Base-by-base conservation (phyloP, 768 basidiomycete species). In the Leucosporidium creatinivorum region DNA sequence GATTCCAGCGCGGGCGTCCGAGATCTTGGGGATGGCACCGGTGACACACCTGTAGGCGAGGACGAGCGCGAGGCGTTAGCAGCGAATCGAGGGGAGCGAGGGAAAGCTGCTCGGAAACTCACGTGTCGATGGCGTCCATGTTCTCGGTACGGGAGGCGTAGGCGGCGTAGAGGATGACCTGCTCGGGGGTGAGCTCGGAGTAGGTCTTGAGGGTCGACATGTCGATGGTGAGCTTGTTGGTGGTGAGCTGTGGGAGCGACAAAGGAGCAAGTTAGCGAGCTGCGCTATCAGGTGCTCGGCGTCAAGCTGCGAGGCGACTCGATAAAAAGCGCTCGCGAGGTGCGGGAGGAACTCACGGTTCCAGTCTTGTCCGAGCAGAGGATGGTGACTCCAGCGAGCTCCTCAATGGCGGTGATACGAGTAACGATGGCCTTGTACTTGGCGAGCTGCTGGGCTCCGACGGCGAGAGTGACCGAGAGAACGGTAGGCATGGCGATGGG, bases 401-500 rank as follows among this genome's bases (percentile, higher is more conserved):
- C 93, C 79, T 98, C 94, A 66, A 98, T 98, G 73, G 94, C 94
- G 26, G 94, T 98, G 82, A 98, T 98, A 83, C 93, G 93, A 63
- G 94, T 98, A 79, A 98, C 94, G 73, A 96, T 97, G 73, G 94
- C 94, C 84, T 98, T 96, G 85, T 97, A 91, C 83, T 93, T 93
- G 76, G 94, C 93, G 73, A 98, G 87, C 78, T 98, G 94, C 81
- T 96, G 93, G 50, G 94, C 94, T 81, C 94, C 94, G 77, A 98
- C 93, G 62, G 94, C 94, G 77, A 97, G 91, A 26, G 94, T 97
- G 81, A 97, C 94, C 65, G 93, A 96, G 68, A 98, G 81, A 73
- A 97, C 93, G 68, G 94, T 98, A 73, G 94, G 94, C 94, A 98
- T 98, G 78, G 94, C 94, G 80, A 97, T 98, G 76, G 94, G 94